A percentile compares a stretch with the other conserved stretches of the same genome.
phyloP scores from a whole-genome alignment of 2,329 filamentous ascomycete species.

The Cryphonectria japonica region DNA sequence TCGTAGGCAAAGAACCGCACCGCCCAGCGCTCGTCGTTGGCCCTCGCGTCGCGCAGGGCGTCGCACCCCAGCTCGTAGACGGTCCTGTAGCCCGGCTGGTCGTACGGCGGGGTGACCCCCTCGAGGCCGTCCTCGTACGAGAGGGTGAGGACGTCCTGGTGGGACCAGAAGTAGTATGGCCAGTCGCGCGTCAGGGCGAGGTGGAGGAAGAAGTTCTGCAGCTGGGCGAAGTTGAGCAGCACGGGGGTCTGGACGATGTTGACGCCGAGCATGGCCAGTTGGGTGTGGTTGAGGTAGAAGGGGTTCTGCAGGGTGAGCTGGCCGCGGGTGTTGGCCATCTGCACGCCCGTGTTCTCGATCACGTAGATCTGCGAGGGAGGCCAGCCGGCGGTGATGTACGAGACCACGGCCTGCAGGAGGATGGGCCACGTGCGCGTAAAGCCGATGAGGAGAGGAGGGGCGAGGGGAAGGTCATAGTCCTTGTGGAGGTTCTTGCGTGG shows the following conservation, averaged over 20 bases:
- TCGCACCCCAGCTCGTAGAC: slow-evolving; percentile 46
- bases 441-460: slow-evolving; percentile 60
- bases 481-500: slow-evolving; percentile 44
- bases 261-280: slow-evolving; percentile 51
- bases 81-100: slow-evolving; percentile 44
- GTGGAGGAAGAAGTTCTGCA: slow-evolving; percentile 57
- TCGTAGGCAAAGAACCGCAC: slow-evolving; percentile 63
- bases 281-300: slow-evolving; percentile 58
- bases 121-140: slow-evolving; percentile 47
- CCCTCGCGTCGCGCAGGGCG: slow-evolving; percentile 40
- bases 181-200: slow-evolving; percentile 49
- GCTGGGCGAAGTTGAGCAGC: slow-evolving; percentile 55
- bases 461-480: slow-evolving; percentile 42
- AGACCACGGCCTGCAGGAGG: slow-evolving; percentile 58
- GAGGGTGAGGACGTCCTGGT: slow-evolving; percentile 55
- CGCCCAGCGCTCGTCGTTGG: slow-evolving; percentile 49
- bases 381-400: slow-evolving; percentile 64
- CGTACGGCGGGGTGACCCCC: slow-evolving; percentile 38
- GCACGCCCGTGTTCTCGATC: slow-evolving; percentile 62
- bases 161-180: slow-evolving; percentile 56
- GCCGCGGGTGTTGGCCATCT: slow-evolving; percentile 54
- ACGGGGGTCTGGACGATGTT: slow-evolving; percentile 53
- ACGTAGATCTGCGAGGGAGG: slow-evolving; percentile 60
- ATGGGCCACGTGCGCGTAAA: slow-evolving; percentile 61
- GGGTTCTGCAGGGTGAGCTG: slow-evolving; percentile 57